These are phyloP conservation scores for Ascochyta clinopodiicola DNA, from an alignment of 2,329 filamentous ascomycete species.

Conservation along the genomic window DNA sequence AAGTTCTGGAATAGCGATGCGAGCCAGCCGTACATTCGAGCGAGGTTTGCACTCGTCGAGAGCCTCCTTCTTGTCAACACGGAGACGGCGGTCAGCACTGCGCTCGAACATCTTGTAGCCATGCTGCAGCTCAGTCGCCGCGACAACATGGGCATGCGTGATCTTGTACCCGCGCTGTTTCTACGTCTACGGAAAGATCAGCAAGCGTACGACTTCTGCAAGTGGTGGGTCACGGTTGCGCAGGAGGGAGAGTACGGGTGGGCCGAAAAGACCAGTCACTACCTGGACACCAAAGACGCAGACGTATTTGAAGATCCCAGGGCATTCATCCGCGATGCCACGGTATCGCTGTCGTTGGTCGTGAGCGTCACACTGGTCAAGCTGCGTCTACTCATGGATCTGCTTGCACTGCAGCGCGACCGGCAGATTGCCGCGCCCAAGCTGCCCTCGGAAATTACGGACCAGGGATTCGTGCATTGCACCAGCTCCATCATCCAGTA, in stretches of 20 bases:
- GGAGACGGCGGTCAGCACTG: constrained; percentile 47
- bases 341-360: constrained; percentile 21
- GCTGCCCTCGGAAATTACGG: constrained; percentile 38
- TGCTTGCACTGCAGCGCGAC: constrained; percentile 35
- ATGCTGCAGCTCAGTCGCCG: constrained; percentile 54
- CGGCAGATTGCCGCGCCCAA: constrained; percentile 14
- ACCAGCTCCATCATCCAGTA: constrained; percentile 23
- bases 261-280: constrained; percentile 43
- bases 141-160: constrained; percentile 56
- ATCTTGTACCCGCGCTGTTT: constrained; percentile 51
- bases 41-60: neutral
- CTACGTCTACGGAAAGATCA: constrained; percentile 59
- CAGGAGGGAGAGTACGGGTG: constrained; percentile 45
- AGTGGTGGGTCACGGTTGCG: constrained; percentile 51
- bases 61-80: constrained; percentile 24
- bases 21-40: constrained; percentile 4
- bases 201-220: constrained; percentile 58
- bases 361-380: constrained; percentile 47
- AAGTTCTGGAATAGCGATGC: neutral
- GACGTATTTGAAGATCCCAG: constrained; percentile 52
- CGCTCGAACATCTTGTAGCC: constrained; percentile 40
- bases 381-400: constrained; percentile 44
- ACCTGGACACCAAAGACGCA: constrained; percentile 48
- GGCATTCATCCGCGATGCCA: neutral
- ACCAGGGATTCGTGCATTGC: constrained; percentile 29